phyloP scores from a whole-genome alignment of 768 basidiomycete species.

The Boletellus ananiceps region DNA sequence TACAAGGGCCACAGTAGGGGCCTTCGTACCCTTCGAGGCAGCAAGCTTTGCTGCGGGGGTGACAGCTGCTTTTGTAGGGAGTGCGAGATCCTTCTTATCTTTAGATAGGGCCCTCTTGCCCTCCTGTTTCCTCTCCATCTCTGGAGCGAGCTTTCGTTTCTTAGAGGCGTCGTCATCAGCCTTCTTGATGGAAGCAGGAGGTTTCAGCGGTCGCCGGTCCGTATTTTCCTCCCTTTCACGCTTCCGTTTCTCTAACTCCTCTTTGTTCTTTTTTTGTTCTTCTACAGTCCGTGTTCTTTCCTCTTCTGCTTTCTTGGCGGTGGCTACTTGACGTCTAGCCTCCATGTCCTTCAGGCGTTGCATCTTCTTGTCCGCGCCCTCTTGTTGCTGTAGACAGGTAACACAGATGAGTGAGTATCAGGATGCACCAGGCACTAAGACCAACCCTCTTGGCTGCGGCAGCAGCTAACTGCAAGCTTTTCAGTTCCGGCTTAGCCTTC shows the following conservation, averaged over 20 bases:
- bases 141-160: constrained; percentile 60
- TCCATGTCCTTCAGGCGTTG: constrained; percentile 78
- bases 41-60: constrained; percentile 23
- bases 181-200: constrained; percentile 48
- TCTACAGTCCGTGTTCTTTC: constrained; percentile 60
- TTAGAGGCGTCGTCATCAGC: constrained; percentile 68
- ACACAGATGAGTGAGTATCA: constrained; percentile 2
- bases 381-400: constrained; percentile 66
- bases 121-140: constrained; percentile 53
- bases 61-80: constrained; percentile 24
- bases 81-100: constrained; percentile 37
- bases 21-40: constrained; percentile 36
- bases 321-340: constrained; percentile 62
- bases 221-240: constrained; percentile 76
- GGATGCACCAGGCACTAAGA: not conserved
- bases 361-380: constrained; percentile 77
- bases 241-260: constrained; percentile 73
- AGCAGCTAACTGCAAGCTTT: constrained; percentile 78
- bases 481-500: constrained; percentile 72
- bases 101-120: constrained; percentile 61
- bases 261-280: constrained; percentile 67
- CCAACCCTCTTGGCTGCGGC: constrained; percentile 85
- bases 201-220: constrained; percentile 60
- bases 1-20: constrained; percentile 29
- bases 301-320: constrained; percentile 75